Evolutionary conservation across 1,139 yeast species (phyloP).

Genomic region (Saccharomycopsis phalli): DNA sequence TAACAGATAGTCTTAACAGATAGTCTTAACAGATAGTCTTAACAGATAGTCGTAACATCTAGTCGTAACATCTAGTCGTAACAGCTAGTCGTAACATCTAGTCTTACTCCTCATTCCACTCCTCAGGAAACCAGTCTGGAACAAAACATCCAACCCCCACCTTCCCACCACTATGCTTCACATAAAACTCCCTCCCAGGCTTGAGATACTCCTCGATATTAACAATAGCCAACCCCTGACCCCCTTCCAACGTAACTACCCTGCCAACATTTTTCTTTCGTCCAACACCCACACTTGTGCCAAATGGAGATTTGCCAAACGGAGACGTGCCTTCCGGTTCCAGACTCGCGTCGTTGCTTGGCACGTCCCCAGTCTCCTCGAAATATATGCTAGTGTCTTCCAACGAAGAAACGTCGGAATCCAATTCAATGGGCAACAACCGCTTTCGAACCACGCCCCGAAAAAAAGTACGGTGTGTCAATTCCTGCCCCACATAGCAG

Average conservation of each 20-base stretch:
- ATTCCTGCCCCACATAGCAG: constrained; percentile 93
- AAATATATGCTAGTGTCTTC: constrained; percentile 11
- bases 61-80: too few relatives aligned
- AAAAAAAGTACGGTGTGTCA: constrained; percentile 80
- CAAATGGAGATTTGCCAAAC: constrained; percentile 29
- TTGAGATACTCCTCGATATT: constrained; percentile 33
- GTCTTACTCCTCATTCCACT: constrained; percentile 18
- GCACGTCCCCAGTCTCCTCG: constrained; percentile 15
- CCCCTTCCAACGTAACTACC: constrained; percentile 47
- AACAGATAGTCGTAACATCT: too few relatives aligned
- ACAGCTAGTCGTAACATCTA: too few relatives aligned
- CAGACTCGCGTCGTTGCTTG: not conserved
- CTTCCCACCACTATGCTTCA: constrained; percentile 13
- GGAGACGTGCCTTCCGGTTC: constrained; percentile 8
- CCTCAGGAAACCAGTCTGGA: constrained; percentile 65
- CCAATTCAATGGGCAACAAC: constrained; percentile 60
- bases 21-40: too few relatives aligned
- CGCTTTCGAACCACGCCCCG: constrained; percentile 79
- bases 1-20: too few relatives aligned
- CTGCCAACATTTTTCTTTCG: constrained; percentile 40
- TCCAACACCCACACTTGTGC: constrained; percentile 29
- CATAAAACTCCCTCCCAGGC: constrained; percentile 26
- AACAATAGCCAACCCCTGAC: constrained; percentile 51
- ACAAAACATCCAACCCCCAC: constrained; percentile 40
- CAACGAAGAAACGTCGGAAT: constrained; percentile 5